These are phyloP conservation scores for Breynia disticha DNA, from an alignment of 441 rosid genomes.

Conservation along the genomic window DNA sequence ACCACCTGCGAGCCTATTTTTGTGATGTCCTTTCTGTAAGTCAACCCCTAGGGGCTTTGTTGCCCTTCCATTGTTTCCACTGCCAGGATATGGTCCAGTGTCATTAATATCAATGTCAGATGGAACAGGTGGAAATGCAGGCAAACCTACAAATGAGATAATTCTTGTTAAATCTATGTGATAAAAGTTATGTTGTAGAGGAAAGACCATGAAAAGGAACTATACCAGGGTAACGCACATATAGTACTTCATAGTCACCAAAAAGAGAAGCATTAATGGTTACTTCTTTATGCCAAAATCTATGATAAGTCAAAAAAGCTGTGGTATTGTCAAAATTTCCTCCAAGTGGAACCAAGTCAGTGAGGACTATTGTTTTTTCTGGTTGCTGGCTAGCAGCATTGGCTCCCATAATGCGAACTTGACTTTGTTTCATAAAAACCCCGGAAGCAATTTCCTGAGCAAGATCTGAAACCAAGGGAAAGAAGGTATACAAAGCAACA, in stretches of 20 bases:
- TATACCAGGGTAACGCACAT: constrained; percentile 73
- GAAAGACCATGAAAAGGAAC: constrained; percentile 2
- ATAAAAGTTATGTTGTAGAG: background rate
- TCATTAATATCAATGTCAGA: constrained; percentile 43
- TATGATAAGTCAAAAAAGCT: constrained; percentile 63
- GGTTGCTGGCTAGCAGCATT: constrained; percentile 79
- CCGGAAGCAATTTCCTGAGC: constrained; percentile 76
- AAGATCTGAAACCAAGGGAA: constrained; percentile 85
- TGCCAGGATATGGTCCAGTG: constrained; percentile 58
- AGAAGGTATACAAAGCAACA: constrained; percentile 83
- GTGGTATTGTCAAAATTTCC: constrained; percentile 64
- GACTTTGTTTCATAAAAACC: constrained; percentile 89
- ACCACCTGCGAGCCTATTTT: constrained; percentile 42
- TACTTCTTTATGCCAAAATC: constrained; percentile 81
- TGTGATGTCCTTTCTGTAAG: constrained; percentile 43
- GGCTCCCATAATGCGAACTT: constrained; percentile 92
- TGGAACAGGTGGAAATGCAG: constrained; percentile 79
- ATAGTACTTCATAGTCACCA: constrained; percentile 70
- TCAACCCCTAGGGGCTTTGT: constrained; percentile 80
- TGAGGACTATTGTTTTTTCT: constrained; percentile 67
- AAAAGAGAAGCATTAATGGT: constrained; percentile 50
- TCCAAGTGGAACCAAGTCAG: constrained; percentile 81
- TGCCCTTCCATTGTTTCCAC: constrained; percentile 44
- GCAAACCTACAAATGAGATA: constrained; percentile 48
- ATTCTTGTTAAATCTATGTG: constrained; percentile 3